Evolutionary conservation across 768 basidiomycete species (phyloP), one percentile per base, ranked within the genome.

Genomic region (Tulasnella sp.): DNA sequence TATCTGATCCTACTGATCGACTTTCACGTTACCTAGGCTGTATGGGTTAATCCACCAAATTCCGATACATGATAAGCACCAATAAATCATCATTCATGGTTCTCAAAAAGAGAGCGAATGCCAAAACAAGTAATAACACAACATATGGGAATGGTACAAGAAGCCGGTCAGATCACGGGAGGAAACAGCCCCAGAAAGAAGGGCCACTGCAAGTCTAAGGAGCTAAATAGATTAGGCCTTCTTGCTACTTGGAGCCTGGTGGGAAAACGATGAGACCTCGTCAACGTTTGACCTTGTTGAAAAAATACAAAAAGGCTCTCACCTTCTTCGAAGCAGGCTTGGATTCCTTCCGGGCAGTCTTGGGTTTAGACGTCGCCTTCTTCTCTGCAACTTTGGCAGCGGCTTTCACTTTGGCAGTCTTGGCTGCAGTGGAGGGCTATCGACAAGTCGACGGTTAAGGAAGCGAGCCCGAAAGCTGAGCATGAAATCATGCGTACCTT

Each of bases 381-480:
- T 54, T 78, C 54, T 58, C 48, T 8, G 76, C 76, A 34, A 50
- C 54, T 24, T 76, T 78, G 3, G 77, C 77, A 40, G 77, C 50
- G 28, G 54, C 58, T 58, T 78, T 78, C 34, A 78, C 77, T 40
- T 78, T 78, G n/a, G 64, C 77, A 42, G 54, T 34, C 28, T 58
- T 78, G 34, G 50, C 42, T 20, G 77, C 42, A 42, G 54, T 78
- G 28, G 77, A 37, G 1, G 77, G 58, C 77, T 78, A 34, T 41
- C 11, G 22, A 44, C 44, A 18, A 24, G 40, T 4, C 54, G 54
- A 54, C 11, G n/a, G n/a, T 34, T 50, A 11, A n/a, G 60, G 16
- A 78, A 24, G 40, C 11, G 6, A 41, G 22, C 5, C 28, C 60
- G 22, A 78, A 9, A 34, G 37, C 69, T 41, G 40, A 24, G 60